Conservation (phyloP, 2,329 filamentous ascomycete species). For the Fusarium musae region DNA sequence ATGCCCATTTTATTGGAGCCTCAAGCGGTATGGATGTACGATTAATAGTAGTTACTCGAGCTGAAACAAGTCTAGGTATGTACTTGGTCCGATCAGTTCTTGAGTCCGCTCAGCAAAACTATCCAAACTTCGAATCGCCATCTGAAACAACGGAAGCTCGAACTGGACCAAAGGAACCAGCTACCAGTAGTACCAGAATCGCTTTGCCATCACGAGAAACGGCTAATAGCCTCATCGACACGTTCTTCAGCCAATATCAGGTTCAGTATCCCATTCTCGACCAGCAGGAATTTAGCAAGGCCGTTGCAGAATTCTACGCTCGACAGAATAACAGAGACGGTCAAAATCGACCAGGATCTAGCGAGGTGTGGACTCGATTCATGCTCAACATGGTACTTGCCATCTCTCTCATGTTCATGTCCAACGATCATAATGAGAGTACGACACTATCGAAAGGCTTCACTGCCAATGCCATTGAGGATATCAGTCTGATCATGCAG, state of each 20-base stretch:
- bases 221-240: neutral
- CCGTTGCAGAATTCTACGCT: neutral
- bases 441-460: neutral
- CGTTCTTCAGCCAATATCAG: slow-evolving; percentile 5
- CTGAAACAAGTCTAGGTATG: neutral
- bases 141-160: neutral
- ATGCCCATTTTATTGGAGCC: neutral
- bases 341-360: fast-evolving
- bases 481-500: slow-evolving; percentile 8
- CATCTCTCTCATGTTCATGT: slow-evolving; percentile 7
- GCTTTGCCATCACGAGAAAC: neutral
- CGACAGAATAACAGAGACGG: neutral
- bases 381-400: slow-evolving; percentile 23
- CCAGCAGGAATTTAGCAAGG: neutral
- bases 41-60: fast-evolving
- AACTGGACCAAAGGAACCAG: neutral
- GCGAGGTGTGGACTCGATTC: neutral
- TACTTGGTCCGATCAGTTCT: slow-evolving; percentile 17
- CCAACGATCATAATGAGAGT: neutral
- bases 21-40: neutral
- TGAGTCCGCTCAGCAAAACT: slow-evolving; percentile 12
- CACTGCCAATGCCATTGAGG: slow-evolving; percentile 5
- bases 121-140: neutral
- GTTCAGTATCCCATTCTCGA: slow-evolving; percentile 14
- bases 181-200: neutral